Base-by-base conservation (phyloP, 2,329 filamentous ascomycete genomes). In the Pseudogymnoascus sp. region DNA sequence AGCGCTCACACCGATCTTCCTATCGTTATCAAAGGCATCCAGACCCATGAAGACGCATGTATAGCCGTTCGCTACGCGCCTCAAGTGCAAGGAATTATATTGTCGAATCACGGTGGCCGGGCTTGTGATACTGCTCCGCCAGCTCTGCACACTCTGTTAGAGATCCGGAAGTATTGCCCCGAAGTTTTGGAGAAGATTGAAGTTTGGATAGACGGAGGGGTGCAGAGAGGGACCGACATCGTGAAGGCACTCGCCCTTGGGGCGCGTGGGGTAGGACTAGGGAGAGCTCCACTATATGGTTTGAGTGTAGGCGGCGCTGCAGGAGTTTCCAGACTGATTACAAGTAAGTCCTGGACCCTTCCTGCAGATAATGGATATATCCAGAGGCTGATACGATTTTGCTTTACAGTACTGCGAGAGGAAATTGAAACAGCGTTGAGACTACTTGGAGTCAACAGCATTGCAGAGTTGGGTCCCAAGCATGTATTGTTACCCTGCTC, bases 51-150 rank as follows among this genome's bases (percentile, higher is more conserved):
- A 40, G 89, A 91, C 72, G 88, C 88, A 14, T 76, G 79, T 61
- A 79, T 77, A 67, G 85, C 84, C 2, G 79, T 86, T 37, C 80
- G 87, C 61, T 70, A 79, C 10, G 87, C 85, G 0, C 41, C 41
- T 24, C 5, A 43, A 43, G 40, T 24, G 10, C 40, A 24, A 43
- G 88, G 84, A 0, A 88, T 91, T 56, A 80, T 90, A 1, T 77
- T 91, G 2, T 84, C 81, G 11, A 91, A 91, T 68, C 89, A 91
- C 71, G 89, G 88, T 1, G 88, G 88, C 0, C 73, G 88, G 41
- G 79, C 75, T 60, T 70, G 80, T 2, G 81, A 84, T 64, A 83
- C 70, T 68, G 76, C 79, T 0, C 79, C 82, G 2, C 76, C 86
- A 0, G 79, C 82, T 0, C 78, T 89, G 28, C 71, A 88, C 31